Percentiles rank a stretch among this genome's conserved stretches.
phyloP scores from a whole-genome alignment of 768 basidiomycete species.

The Xerocomellus dryophilus region DNA sequence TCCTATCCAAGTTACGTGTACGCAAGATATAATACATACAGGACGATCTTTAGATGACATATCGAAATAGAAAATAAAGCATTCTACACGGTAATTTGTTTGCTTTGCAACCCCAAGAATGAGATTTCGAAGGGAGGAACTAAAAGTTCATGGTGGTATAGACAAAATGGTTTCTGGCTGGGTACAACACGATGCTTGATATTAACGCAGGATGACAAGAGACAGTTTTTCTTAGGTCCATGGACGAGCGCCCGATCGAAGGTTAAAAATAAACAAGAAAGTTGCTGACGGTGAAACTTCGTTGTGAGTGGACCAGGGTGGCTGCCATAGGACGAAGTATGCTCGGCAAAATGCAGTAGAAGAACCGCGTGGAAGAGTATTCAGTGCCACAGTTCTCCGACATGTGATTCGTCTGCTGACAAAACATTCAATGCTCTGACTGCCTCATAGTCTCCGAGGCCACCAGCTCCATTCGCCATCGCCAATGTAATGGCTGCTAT shows the following conservation, averaged over 20 bases:
- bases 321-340: neutral
- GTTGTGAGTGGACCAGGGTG: neutral
- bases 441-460: conserved; percentile 54
- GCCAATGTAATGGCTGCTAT: conserved; percentile 57
- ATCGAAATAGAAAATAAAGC: conserved; percentile 18
- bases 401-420: conserved; percentile 41
- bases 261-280: conserved; percentile 31
- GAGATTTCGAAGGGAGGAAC: conserved; percentile 3
- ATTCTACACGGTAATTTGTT: conserved; percentile 19
- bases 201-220: conserved; percentile 20
- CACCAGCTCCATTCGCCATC: conserved; percentile 62
- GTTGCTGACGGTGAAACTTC: conserved; percentile 2
- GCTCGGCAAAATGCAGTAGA: conserved; percentile 2
- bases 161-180: conserved; percentile 14
- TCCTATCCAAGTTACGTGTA: neutral
- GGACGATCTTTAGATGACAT: conserved; percentile 11
- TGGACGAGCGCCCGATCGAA: conserved; percentile 9
- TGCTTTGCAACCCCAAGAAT: conserved; percentile 3
- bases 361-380: neutral
- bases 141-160: conserved; percentile 26
- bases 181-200: conserved; percentile 29
- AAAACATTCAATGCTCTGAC: conserved; percentile 39
- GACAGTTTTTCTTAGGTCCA: conserved; percentile 22
- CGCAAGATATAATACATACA: conserved; percentile 24
- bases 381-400: conserved; percentile 61